A percentile compares a stretch with the other conserved stretches of the same genome.
These are phyloP conservation scores for Allantophomopsis cytisporea DNA, from an alignment of 2,329 filamentous ascomycete genomes.

Conservation along the genomic window DNA sequence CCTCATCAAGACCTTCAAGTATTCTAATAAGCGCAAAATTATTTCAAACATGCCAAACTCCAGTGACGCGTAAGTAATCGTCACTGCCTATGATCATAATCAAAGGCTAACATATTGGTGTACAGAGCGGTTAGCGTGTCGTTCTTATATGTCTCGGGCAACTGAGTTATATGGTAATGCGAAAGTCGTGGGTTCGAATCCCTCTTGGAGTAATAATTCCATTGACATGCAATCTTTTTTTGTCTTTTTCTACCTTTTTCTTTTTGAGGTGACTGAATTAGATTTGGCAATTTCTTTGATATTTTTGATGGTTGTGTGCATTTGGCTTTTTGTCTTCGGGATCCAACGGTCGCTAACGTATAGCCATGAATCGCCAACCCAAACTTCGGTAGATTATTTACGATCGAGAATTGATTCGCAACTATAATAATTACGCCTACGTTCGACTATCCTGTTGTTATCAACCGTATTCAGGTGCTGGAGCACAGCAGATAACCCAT, in stretches of 20 bases:
- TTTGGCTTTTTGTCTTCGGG: too few species aligned
- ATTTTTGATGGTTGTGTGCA: too few species aligned
- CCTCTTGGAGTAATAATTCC: slow-evolving; percentile 17
- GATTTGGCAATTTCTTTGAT: too few species aligned
- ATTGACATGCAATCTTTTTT: slow-evolving; percentile 1
- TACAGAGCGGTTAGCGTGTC: slow-evolving; percentile 23
- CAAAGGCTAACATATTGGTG: slow-evolving; percentile 6
- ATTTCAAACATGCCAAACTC: slow-evolving; percentile 14
- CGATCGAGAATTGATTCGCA: too few species aligned
- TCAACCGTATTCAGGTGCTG: too few species aligned
- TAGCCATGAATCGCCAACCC: too few species aligned
- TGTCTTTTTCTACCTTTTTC: slow-evolving; percentile 2
- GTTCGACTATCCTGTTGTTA: too few species aligned
- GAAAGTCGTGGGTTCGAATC: slow-evolving; percentile 24
- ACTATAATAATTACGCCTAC: too few species aligned
- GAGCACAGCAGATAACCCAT: too few species aligned
- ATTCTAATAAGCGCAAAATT: slow-evolving; percentile 10
- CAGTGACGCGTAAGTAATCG: slow-evolving; percentile 6
- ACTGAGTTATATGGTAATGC: slow-evolving; percentile 18
- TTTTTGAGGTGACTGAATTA: background rate
- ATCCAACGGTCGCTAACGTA: too few species aligned
- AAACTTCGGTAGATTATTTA: too few species aligned
- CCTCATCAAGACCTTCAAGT: too few species aligned
- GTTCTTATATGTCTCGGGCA: slow-evolving; percentile 20
- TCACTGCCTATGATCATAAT: slow-evolving; percentile 3